A percentile compares a stretch with the other conserved stretches of the same genome.
phyloP scores from a whole-genome alignment of 2,329 filamentous ascomycete genomes.

The Fusarium albosuccineum region DNA sequence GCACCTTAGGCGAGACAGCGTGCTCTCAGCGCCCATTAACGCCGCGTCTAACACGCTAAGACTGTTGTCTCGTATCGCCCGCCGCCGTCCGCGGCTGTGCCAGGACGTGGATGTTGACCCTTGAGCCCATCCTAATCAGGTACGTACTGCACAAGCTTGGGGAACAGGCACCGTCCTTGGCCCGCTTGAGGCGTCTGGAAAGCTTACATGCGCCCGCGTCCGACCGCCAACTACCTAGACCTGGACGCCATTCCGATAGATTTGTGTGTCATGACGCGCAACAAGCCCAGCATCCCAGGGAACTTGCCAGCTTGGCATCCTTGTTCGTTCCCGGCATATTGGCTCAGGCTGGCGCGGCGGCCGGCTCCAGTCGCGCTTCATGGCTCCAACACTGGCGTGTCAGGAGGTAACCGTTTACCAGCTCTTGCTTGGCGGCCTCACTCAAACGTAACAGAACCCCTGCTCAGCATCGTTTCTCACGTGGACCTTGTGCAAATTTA shows the following conservation, averaged over 20 bases:
- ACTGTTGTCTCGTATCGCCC: conserved; percentile 46
- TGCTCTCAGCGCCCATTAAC: conserved; percentile 44
- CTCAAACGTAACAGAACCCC: conserved; percentile 14
- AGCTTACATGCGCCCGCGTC: conserved; percentile 30
- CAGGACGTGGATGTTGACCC: conserved; percentile 28
- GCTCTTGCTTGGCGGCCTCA: conserved; percentile 35
- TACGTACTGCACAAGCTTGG: conserved; percentile 3
- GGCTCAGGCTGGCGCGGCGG: conserved; percentile 36
- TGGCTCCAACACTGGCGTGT: conserved; percentile 15
- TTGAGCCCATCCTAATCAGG: conserved; percentile 2
- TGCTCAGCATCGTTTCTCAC: conserved; percentile 1
- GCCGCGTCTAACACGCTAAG: conserved; percentile 51
- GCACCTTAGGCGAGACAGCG: conserved; percentile 43
- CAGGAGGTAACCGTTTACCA: conserved; percentile 11
- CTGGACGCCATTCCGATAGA: conserved; percentile 20
- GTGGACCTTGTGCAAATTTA: conserved; percentile 7
- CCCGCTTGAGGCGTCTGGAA: conserved; percentile 27
- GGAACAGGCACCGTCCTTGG: conserved; percentile 13
- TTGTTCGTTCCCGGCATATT: conserved; percentile 30
- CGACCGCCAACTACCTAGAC: conserved; percentile 26
- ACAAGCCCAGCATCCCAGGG: conserved; percentile 15
- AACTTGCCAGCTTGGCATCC: conserved; percentile 26
- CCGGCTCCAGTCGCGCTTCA: conserved; percentile 30
- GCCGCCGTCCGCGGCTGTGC: conserved; percentile 49
- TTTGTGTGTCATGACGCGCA: conserved; percentile 24